Percentiles rank a stretch among this genome's conserved stretches.
These are phyloP conservation scores for Coemansia sp. DNA, from an alignment of 192 early-diverging fungal genomes.

Conservation along the genomic window DNA sequence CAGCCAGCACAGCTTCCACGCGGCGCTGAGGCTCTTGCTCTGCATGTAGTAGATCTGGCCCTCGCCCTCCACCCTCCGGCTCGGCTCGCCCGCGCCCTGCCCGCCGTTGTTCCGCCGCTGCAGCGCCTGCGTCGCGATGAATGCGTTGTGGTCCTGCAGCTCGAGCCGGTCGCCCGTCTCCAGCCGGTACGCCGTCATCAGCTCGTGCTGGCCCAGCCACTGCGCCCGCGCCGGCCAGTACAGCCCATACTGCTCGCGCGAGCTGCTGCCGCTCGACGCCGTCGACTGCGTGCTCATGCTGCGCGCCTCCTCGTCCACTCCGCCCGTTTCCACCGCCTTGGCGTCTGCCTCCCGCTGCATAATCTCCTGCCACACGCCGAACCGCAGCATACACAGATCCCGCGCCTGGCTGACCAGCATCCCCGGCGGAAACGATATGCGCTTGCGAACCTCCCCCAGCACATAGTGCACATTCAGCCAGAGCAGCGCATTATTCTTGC, in stretches of 20 bases:
- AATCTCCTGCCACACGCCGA: slow-evolving; percentile 44
- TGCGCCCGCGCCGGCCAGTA: slow-evolving; percentile 39
- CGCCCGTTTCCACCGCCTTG: too few species aligned
- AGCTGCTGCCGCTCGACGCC: background rate
- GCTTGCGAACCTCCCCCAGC: slow-evolving; percentile 23
- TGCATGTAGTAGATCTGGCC: slow-evolving; percentile 44
- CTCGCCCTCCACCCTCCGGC: slow-evolving; percentile 19
- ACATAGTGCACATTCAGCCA: slow-evolving; percentile 41
- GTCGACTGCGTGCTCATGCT: slow-evolving; percentile 6
- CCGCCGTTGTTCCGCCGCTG: background rate
- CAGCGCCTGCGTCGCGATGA: slow-evolving; percentile 12
- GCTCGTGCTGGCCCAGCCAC: slow-evolving; percentile 38
- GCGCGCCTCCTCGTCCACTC: background rate
- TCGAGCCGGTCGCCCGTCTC: slow-evolving; percentile 27
- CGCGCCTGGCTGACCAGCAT: slow-evolving; percentile 48
- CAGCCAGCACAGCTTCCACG: slow-evolving; percentile 46
- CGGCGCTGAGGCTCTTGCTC: slow-evolving; percentile 19
- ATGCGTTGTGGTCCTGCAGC: slow-evolving; percentile 41
- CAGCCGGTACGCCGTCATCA: slow-evolving; percentile 25
- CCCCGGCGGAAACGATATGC: slow-evolving; percentile 39
- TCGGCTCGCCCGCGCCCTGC: background rate
- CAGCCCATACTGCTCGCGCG: slow-evolving; percentile 41
- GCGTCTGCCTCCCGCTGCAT: slow-evolving; percentile 5
- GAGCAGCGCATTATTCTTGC: background rate
- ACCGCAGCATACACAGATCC: slow-evolving; percentile 52